Percentiles rank a stretch among this genome's conserved stretches.
These are phyloP conservation scores for Whalleya microplaca DNA, from an alignment of 2,329 filamentous ascomycete species.

Conservation along the genomic window DNA sequence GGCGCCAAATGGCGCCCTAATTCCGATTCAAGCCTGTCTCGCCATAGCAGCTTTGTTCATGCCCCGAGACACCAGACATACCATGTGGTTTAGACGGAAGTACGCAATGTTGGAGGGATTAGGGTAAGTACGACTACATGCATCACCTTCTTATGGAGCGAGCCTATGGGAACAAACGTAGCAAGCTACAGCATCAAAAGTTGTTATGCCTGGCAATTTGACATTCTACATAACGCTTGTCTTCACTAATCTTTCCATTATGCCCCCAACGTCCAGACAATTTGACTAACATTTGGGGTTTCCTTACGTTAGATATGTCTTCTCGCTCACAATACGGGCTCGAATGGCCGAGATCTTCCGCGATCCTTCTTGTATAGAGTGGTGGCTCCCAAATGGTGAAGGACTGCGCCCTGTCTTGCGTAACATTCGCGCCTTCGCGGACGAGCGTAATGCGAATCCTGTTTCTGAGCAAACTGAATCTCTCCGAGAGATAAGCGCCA, in stretches of 20 bases:
- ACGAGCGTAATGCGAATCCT: slow-evolving; percentile 70
- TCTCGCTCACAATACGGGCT: slow-evolving; percentile 71
- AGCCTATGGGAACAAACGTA: too few relatives aligned
- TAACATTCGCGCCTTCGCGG: slow-evolving; percentile 78
- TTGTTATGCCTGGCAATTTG: not conserved
- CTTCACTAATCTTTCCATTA: not conserved
- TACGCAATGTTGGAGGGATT: slow-evolving; percentile 77
- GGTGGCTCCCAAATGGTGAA: slow-evolving; percentile 90
- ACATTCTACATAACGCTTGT: not conserved
- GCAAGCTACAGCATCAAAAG: too few relatives aligned
- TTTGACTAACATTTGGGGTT: slow-evolving; percentile 6
- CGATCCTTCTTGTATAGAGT: slow-evolving; percentile 71
- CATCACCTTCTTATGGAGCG: not conserved
- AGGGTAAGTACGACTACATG: slow-evolving; percentile 62
- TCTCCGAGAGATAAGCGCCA: slow-evolving; percentile 72
- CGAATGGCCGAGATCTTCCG: slow-evolving; percentile 79
- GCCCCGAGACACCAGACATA: slow-evolving; percentile 72
- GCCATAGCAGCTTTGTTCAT: slow-evolving; percentile 79
- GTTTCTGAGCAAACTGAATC: slow-evolving; percentile 64
- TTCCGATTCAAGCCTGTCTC: slow-evolving; percentile 76
- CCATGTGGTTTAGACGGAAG: slow-evolving; percentile 79
- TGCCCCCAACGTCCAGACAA: not conserved
- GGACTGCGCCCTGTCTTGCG: slow-evolving; percentile 74
- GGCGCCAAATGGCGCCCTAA: slow-evolving; percentile 69
- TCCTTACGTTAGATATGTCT: slow-evolving; percentile 72